Evolutionary conservation across 768 basidiomycete species (phyloP).

Genomic region (Gymnopilus junonius): DNA sequence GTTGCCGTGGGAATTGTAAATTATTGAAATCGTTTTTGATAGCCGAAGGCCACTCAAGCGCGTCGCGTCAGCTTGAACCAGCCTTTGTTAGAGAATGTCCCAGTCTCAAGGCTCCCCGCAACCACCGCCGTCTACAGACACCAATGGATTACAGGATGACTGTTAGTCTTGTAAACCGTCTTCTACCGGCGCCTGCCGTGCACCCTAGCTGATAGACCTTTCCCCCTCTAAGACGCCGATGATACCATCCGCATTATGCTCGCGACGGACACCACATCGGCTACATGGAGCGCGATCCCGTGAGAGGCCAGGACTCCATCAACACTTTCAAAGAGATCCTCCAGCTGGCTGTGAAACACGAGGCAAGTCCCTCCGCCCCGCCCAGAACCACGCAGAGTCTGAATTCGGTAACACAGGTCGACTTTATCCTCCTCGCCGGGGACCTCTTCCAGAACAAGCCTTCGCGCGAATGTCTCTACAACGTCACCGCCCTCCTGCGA

Average conservation of each 20-base stretch:
- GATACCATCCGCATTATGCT: slow-evolving; percentile 84
- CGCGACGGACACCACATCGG: slow-evolving; percentile 97
- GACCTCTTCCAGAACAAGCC: slow-evolving; percentile 99
- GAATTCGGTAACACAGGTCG: too few species aligned
- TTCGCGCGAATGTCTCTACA: slow-evolving; percentile 86
- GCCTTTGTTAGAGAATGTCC: slow-evolving; percentile 22
- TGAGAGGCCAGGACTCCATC: slow-evolving; percentile 93
- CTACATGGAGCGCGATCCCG: slow-evolving; percentile 91
- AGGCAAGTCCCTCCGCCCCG: slow-evolving; percentile 70
- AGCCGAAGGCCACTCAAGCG: slow-evolving; percentile 4
- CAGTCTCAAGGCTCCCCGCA: slow-evolving; percentile 20
- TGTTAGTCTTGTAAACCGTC: slow-evolving; percentile 21
- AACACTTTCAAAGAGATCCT: slow-evolving; percentile 95
- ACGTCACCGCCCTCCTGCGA: slow-evolving; percentile 85
- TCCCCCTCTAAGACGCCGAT: slow-evolving; percentile 54
- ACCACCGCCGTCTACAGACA: slow-evolving; percentile 22
- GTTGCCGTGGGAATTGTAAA: slow-evolving; percentile 4
- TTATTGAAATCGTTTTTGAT: slow-evolving; percentile 1
- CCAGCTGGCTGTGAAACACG: slow-evolving; percentile 85
- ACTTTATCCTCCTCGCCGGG: slow-evolving; percentile 93
- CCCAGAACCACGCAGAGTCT: too few species aligned
- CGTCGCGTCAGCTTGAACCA: slow-evolving; percentile 11
- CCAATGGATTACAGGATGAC: slow-evolving; percentile 23
- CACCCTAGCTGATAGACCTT: slow-evolving; percentile 3
- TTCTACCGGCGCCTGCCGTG: not conserved